Evolutionary conservation across 192 early-diverging fungal species (phyloP), one percentile per base, ranked within the genome.

Genomic region (Backusella macrospora): DNA sequence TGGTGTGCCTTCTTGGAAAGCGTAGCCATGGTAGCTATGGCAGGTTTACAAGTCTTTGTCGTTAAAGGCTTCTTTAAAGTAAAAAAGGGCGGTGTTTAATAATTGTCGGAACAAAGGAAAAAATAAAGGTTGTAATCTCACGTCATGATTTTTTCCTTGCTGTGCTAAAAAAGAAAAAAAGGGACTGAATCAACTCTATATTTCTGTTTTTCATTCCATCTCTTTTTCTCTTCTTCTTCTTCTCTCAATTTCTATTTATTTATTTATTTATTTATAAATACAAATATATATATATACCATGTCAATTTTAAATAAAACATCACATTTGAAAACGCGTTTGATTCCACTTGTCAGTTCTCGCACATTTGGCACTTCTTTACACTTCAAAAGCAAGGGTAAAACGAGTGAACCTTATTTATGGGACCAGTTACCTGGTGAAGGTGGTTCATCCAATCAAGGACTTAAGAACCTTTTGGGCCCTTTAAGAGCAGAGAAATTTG

Each of bases 11-110:
- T 90, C 8, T 64, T 91, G 43, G 93, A 98, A 82, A 90, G 87
- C 55, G 66, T 90, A 46, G 77, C 92, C 63, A 94, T 99, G 62
- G 87, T 98, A 34, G 73, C 85, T 46, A 96, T 96, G 85, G 91
- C 94, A 6, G 89, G 90, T 8, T 73, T 95, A 34, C 98, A 99
- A 85, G 96, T 99, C 21, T 93, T 93, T 82, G 91, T 95, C 34
- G 92, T 99, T 72, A 91, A 91, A 79, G 90, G 88, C 34, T 95
- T 99, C 89, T 99, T 99, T 82, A 89, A 86, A 29, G 84, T 85
- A 71, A 90, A 88, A 71, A 78, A 81, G 3, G 83, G 84, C 13
- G 79, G 80, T 42, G 86, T 87, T 38, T 87, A 81, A 82, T 59
- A 29, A n/a, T 55, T 52, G 46, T 15, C 18, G 38, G 40, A 34